Base-by-base conservation (phyloP, 208 protist genomes). In the Crithidia acanthocephali region DNA sequence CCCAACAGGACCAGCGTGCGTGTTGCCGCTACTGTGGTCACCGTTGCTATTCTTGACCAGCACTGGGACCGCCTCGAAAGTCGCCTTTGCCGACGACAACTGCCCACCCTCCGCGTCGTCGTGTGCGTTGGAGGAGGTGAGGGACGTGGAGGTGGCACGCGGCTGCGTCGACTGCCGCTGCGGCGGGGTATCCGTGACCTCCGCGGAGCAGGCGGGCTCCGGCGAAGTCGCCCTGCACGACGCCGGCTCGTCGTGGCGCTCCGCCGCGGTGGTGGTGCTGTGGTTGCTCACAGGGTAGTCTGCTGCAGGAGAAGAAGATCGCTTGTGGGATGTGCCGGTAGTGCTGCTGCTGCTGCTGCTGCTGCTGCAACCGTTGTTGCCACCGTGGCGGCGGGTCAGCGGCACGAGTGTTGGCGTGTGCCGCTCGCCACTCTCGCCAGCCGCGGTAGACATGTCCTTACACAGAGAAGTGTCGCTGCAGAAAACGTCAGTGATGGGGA, bases 91-190 rank as follows among this genome's bases (percentile, higher is more conserved):
- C 28, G 11, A 22, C 9, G 32, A 22, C 15, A 15, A 22, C 5
- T 18, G 32, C 32, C 40, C 32, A 13, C n/a, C n/a, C 15, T 44
- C 56, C 4, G 1, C 27, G 10, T 35, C 23, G 13, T 44, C 55
- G 15, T 58, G 33, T 4, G 32, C 25, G 20, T 15, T 18, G 30
- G 5, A 3, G 42, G 25, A n/a, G 10, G 11, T 9, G 8, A 56
- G 44, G 27, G 52, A 62, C 18, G 28, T 7, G 3, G 65, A 62
- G 3, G 50, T 40, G 28, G 40, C 47, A 16, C 45, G 66, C 15
- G 72, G 72, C 30, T 59, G 72, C 30, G 51, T 62, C 15, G 61
- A 48, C 50, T 50, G 65, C 44, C 59, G 59, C 40, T 23, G 51
- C 48, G 55, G 64, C 10, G 48, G 72, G 0, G 65, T 62, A 32